Conservation (phyloP, 2,329 filamentous ascomycete species). For the Exophiala bonariae region DNA sequence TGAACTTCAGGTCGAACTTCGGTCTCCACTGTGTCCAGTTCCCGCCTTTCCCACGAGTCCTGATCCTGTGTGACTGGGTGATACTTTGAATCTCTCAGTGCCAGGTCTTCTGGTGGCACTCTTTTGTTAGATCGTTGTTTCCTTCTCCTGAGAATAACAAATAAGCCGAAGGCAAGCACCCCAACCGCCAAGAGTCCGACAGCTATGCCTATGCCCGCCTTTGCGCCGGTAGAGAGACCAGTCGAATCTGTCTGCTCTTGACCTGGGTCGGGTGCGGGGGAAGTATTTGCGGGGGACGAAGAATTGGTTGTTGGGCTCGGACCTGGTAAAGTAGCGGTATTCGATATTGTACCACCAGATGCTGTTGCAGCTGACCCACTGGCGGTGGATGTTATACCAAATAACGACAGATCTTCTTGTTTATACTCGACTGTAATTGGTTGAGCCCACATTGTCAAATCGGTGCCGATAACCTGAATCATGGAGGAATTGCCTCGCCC, state of each 20-base stretch:
- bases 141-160: not conserved
- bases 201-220: slow-evolving; percentile 10
- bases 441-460: slow-evolving; percentile 32
- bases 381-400: slow-evolving; percentile 5
- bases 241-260: not conserved
- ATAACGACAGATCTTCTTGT: slow-evolving; percentile 14
- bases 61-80: not conserved
- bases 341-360: not conserved
- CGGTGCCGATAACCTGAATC: slow-evolving; percentile 25
- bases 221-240: slow-evolving; percentile 3
- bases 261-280: not conserved
- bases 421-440: slow-evolving; percentile 21
- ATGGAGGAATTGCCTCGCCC: slow-evolving; percentile 9
- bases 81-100: not conserved
- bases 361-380: not conserved
- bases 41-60: not conserved
- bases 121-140: not conserved
- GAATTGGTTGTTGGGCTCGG: not conserved
- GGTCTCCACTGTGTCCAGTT: not conserved
- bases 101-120: not conserved
- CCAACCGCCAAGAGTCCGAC: slow-evolving; percentile 2
- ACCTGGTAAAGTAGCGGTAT: not conserved
- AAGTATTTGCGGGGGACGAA: not conserved
- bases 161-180: not conserved
- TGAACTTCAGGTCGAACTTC: too few relatives aligned